A percentile compares a stretch with the other conserved stretches of the same genome.
Evolutionary conservation across 805 yeast genomes (phyloP).

Genomic region (Blastobotrys chiropterorum): DNA sequence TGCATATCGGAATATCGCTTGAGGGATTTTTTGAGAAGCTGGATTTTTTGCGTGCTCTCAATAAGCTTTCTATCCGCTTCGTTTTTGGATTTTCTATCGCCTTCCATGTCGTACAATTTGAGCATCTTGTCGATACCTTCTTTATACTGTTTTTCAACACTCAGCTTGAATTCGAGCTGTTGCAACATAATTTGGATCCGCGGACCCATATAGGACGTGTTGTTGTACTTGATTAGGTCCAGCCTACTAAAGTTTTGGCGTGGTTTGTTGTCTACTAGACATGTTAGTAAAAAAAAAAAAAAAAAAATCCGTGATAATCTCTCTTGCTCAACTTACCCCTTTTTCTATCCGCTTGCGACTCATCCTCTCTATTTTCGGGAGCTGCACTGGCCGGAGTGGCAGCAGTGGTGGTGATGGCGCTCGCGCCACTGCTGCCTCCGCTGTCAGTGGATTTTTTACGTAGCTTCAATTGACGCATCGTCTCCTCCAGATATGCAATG

Average conservation of each 20-base stretch:
- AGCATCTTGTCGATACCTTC: constrained; percentile 89
- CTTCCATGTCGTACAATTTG: constrained; percentile 80
- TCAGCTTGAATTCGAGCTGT: constrained; percentile 86
- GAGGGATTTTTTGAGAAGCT: constrained; percentile 71
- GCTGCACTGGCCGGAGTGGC: neutral
- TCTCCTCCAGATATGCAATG: constrained; percentile 78
- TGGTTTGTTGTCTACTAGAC: constrained; percentile 3
- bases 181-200: constrained; percentile 93
- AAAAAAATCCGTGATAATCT: neutral
- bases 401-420: constrained; percentile 2
- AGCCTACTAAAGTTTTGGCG: constrained; percentile 28
- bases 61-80: constrained; percentile 85
- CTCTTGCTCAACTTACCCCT: neutral
- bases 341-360: neutral
- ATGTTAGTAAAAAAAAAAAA: neutral
- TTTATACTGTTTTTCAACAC: constrained; percentile 88
- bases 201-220: constrained; percentile 92
- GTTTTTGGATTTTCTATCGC: constrained; percentile 76
- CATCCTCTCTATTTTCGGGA: neutral
- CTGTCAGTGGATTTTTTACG: constrained; percentile 10
- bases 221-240: constrained; percentile 83
- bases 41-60: constrained; percentile 82
- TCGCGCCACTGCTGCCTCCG: constrained; percentile 4
- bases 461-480: constrained; percentile 54
- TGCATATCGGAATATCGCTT: constrained; percentile 88